Base-by-base conservation (phyloP, 2,329 filamentous ascomycete species). In the Aspergillus fructus region DNA sequence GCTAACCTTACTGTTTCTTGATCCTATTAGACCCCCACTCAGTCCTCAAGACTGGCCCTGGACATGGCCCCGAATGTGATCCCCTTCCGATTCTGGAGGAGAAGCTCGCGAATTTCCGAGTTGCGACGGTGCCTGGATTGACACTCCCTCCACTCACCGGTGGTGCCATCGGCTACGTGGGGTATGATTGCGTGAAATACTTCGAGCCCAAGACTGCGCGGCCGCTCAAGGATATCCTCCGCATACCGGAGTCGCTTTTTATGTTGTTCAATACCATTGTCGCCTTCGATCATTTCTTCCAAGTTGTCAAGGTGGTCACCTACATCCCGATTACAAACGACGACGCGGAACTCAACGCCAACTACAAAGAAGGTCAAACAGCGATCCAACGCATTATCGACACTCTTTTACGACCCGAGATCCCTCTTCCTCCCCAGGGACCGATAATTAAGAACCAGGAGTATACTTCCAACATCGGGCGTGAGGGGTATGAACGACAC, bases 201-300 rank as follows among this genome's bases (percentile, higher is more conserved):
- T 99, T 99, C 66, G 94, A 99, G 81, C 94, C 94, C 60, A 96
- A 93, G 82, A 97, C 94, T n/a, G 88, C 87, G 24, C 85, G 92
- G 49, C 86, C 91, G 3, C 86, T 97, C 81, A 89, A 94, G 75
- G 94, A 99, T 75, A 84, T 96, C 30, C 83, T 97, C 21, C 79
- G 89, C 59, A 90, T 97, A 42, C 94, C 94, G 0, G 94, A 99
- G 81, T 93, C 91, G 58, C 81, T 97, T 30, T 97, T 99, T 74
- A 97, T 97, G 91, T 83, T 99, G 13, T 97, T 91, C 74, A 90
- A 97, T 73, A 97, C 93, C 41, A 89, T 97, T 59, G 83, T 99
- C 27, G 93, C 93, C 9, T 92, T 97, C 69, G 94, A 99, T 71
- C 89, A 96, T 69, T 97, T 97, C 78, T 96, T 87, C 75, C 92